Percentiles rank a stretch among this genome's conserved stretches.
phyloP scores from a whole-genome alignment of 176 grass and related monocot genomes.

The Aegilops tauschii region DNA sequence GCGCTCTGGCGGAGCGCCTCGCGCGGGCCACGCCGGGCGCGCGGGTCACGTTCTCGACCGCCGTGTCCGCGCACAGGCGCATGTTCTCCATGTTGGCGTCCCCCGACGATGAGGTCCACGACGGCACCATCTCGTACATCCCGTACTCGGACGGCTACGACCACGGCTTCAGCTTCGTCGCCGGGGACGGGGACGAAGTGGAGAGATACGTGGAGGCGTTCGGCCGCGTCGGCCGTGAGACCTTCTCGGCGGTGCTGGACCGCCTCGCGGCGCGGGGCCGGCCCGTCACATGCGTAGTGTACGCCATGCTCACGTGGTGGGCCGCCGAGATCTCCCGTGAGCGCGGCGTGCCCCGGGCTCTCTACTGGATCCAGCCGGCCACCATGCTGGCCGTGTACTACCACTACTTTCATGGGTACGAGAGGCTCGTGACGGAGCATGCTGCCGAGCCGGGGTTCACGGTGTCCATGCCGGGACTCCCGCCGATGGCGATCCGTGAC shows the following conservation, averaged over 20 bases:
- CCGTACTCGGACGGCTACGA: slow-evolving; percentile 42
- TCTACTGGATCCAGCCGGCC: slow-evolving; percentile 49
- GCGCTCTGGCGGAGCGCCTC: too few relatives aligned
- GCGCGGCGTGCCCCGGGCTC: slow-evolving; percentile 15
- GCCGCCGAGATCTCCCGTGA: slow-evolving; percentile 30
- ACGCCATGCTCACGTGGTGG: slow-evolving; percentile 40
- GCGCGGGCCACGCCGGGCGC: too few relatives aligned
- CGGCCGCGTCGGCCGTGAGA: neutral
- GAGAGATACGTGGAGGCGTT: neutral
- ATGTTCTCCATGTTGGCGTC: neutral
- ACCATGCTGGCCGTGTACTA: slow-evolving; percentile 50
- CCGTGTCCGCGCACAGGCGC: too few relatives aligned
- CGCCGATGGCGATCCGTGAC: slow-evolving; percentile 39
- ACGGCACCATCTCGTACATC: slow-evolving; percentile 33
- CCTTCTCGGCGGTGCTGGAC: slow-evolving; percentile 2
- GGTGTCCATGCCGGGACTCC: slow-evolving; percentile 38
- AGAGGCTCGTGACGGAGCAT: neutral
- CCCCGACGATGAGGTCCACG: slow-evolving; percentile 18
- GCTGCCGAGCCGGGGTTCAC: slow-evolving; percentile 26
- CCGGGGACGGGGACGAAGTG: neutral
- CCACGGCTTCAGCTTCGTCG: neutral
- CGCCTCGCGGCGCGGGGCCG: slow-evolving; percentile 25
- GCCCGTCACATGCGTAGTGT: slow-evolving; percentile 47
- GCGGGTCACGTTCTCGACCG: too few relatives aligned
- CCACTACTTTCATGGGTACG: slow-evolving; percentile 51